Evolutionary conservation across 2,329 filamentous ascomycete species (phyloP), one percentile per base, ranked within the genome.

Genomic region (Fonsecaea pedrosoi): DNA sequence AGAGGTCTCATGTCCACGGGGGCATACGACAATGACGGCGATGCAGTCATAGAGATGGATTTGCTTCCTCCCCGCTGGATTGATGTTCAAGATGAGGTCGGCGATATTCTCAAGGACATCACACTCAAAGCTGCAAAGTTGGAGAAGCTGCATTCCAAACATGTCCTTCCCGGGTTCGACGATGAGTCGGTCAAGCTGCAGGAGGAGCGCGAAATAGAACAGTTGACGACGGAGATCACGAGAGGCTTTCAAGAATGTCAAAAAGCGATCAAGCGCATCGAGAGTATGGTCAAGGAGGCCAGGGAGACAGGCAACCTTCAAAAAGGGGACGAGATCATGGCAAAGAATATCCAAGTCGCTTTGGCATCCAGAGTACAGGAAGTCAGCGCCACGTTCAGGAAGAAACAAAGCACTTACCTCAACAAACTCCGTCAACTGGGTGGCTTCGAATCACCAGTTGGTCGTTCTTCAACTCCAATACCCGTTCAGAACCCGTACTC

Each of bases 41-140:
- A 98, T 79, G 91, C 92, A 21, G 89, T 99, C 65, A 98, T 99
- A 75, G 95, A 99, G 83, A 98, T 99, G 95, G 94, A 98, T 79
- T 83, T 97, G 45, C 85, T 99, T 18, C 95, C 95, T 30, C 95
- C 95, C 61, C 89, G 95, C 68, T 99, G 95, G 95, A 91, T 94
- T 66, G 95, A 99, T 76, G 85, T 97, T 66, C 94, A 94, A 75
- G 95, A 98, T 77, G 93, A 98, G 77, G 92, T 99, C 68, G 89
- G 90, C 35, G 92, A 97, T 66, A 82, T 92, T 50, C 86, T 99
- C 9, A 85, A 87, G 68, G 88, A 91, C 65, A 92, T 98, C 71
- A 90, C 92, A 60, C 89, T 87, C 68, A 92, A 96, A 80, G 91
- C 92, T 72, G 89, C 92, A 73, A 89, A 89, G 74, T 86, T 99